Percentiles rank a stretch among this genome's conserved stretches.
Evolutionary conservation across 2,329 filamentous ascomycete species (phyloP).

Genomic region (Chrysosphaeria jannelii): DNA sequence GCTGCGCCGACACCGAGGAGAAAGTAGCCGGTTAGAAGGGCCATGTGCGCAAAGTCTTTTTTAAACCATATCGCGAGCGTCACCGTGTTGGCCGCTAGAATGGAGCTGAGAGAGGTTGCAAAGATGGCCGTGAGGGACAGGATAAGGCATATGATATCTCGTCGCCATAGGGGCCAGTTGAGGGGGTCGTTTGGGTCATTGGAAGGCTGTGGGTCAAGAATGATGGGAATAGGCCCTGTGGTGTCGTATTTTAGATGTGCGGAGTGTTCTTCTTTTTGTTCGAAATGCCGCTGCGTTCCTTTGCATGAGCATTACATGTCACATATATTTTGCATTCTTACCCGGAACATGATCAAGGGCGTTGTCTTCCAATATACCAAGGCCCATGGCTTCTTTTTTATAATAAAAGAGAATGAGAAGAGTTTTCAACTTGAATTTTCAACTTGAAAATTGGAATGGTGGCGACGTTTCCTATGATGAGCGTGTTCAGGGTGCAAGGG

Average conservation of each 20-base stretch:
- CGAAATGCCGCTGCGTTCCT: too few relatives aligned
- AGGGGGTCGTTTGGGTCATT: slow-evolving; percentile 78
- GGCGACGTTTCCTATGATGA: too few relatives aligned
- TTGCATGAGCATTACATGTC: too few relatives aligned
- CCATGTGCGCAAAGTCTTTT: slow-evolving; percentile 40
- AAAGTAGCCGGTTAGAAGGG: slow-evolving; percentile 64
- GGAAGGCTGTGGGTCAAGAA: slow-evolving; percentile 63
- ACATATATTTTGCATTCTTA: too few relatives aligned
- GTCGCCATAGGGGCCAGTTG: slow-evolving; percentile 59
- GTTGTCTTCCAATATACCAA: slow-evolving; percentile 43
- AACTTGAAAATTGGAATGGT: too few relatives aligned
- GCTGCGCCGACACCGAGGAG: slow-evolving; percentile 56
- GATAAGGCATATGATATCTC: slow-evolving; percentile 49
- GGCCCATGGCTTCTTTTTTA: slow-evolving; percentile 33
- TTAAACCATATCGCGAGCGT: slow-evolving; percentile 38
- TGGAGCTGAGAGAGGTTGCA: slow-evolving; percentile 54
- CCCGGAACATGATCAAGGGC: slow-evolving; percentile 43
- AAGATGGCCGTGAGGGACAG: slow-evolving; percentile 60
- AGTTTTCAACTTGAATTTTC: too few relatives aligned
- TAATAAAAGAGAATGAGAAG: too few relatives aligned
- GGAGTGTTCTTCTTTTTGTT: too few relatives aligned
- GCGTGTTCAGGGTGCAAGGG: too few relatives aligned
- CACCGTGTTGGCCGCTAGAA: slow-evolving; percentile 69
- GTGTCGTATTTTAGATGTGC: slow-evolving; percentile 57
- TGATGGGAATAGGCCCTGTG: slow-evolving; percentile 34